phyloP scores from a whole-genome alignment of 768 basidiomycete species.

The Collybiopsis luxurians region DNA sequence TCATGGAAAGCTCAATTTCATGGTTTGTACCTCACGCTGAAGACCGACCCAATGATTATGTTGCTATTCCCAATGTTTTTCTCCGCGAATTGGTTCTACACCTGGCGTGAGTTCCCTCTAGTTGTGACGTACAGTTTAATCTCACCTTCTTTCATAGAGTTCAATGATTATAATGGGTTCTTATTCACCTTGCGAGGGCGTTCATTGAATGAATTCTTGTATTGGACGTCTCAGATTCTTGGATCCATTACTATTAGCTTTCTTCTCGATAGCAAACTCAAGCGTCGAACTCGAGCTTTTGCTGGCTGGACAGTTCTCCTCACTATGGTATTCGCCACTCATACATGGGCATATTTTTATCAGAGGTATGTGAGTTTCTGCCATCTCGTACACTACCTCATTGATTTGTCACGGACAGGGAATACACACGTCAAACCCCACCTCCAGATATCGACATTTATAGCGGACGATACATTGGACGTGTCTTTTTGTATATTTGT shows the following conservation, averaged over 20 bases:
- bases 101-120: constrained; percentile 63
- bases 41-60: constrained; percentile 68
- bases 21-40: constrained; percentile 65
- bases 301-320: constrained; percentile 63
- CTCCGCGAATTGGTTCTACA: constrained; percentile 82
- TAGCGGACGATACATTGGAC: constrained; percentile 51
- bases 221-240: constrained; percentile 78
- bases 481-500: constrained; percentile 64
- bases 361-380: constrained; percentile 55
- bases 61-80: constrained; percentile 88
- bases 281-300: constrained; percentile 70
- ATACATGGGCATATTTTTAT: constrained; percentile 77
- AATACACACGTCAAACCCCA: constrained; percentile 35
- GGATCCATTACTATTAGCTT: constrained; percentile 72
- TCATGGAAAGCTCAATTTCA: constrained; percentile 77
- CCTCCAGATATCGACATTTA: constrained; percentile 54
- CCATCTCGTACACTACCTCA: neutral
- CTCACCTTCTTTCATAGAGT: constrained; percentile 41
- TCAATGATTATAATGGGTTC: constrained; percentile 75
- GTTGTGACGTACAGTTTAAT: neutral
- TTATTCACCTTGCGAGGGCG: constrained; percentile 80
- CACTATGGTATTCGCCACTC: constrained; percentile 61
- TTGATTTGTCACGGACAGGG: constrained; percentile 29
- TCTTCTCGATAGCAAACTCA: constrained; percentile 58
- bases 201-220: constrained; percentile 72